These are phyloP conservation scores for Neurospora sp. DNA, from an alignment of 495 filamentous ascomycete species.

Conservation along the genomic window DNA sequence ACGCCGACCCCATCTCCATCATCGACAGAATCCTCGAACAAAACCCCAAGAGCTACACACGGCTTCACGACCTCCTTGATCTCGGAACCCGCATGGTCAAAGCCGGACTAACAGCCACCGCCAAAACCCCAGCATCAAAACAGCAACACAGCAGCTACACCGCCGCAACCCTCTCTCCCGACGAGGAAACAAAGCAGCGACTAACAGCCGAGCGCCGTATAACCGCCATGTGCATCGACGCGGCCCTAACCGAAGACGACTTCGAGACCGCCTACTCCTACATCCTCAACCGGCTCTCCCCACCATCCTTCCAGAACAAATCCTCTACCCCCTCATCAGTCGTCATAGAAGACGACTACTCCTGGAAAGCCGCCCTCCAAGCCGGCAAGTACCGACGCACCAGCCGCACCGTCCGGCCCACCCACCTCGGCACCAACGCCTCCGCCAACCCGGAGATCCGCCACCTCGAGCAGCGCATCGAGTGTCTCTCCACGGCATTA, in stretches of 20 bases:
- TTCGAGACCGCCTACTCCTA: constrained; percentile 98
- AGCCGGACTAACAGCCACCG: constrained; percentile 46
- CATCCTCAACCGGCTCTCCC: constrained; percentile 56
- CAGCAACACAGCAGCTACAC: background rate
- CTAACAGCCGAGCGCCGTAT: constrained; percentile 53
- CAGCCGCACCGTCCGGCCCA: constrained; percentile 31
- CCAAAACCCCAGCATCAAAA: constrained; percentile 7
- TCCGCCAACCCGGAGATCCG: constrained; percentile 48
- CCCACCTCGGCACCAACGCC: constrained; percentile 39
- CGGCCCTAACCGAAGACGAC: constrained; percentile 76
- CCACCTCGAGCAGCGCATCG: constrained; percentile 73
- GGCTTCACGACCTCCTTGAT: constrained; percentile 70
- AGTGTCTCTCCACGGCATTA: constrained; percentile 78
- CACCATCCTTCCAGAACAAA: background rate
- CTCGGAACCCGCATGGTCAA: constrained; percentile 68
- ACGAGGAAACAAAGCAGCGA: constrained; percentile 23
- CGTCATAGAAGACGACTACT: constrained; percentile 57
- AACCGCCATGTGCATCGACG: constrained; percentile 78
- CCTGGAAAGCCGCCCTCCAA: constrained; percentile 86
- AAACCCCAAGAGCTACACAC: constrained; percentile 75
- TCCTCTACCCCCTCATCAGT: constrained; percentile 4
- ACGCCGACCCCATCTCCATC: constrained; percentile 73
- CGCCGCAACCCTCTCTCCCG: constrained; percentile 4
- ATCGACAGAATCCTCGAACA: constrained; percentile 80
- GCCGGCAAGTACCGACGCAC: constrained; percentile 68